Evolutionary conservation across 1,284 basidiomycete genomes (phyloP), one percentile per base, ranked within the genome.

Genomic region (Xerocomus amazonicus): DNA sequence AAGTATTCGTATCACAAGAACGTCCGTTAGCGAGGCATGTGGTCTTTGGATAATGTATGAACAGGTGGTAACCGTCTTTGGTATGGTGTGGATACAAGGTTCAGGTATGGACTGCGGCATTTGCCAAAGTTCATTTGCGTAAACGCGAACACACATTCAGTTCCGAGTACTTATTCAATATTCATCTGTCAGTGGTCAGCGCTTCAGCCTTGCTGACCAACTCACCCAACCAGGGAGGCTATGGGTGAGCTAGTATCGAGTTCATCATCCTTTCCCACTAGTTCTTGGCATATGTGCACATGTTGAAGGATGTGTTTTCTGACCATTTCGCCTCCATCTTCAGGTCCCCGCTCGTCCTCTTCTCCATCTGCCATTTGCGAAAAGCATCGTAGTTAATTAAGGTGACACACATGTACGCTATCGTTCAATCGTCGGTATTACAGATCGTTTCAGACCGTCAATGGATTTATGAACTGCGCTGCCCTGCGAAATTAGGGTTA

Each of bases 21-120:
- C 63, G 59, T 43, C 52, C 35, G 43, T 63, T 63, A 62, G 63
- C 58, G 31, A 34, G 23, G 16, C 47, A 37, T 57, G 47, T 46
- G 59, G 38, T 31, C 41, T 17, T 17, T 47, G 43, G 41, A 16
- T 33, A 33, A 27, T 23, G 23, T 40, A 40, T 40, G 40, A 34
- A 32, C n/a, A 13, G n/a, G 29, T 49, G 33, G 32, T 44, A 33
- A 19, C 56, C 56, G 9, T 14, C 39, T 55, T 57, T 59, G 54
- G 57, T 28, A 48, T 57, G 29, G 33, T n/a, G 33, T 40, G 41
- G 16, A 23, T 27, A 16, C 26, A 23, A n/a, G 28, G 31, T 40
- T 26, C 33, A 16, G 28, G 37, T 39, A 28, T 31, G 17, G 35
- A 31, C 36, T 45, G 19, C 19, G 19, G 26, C 36, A 43, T 48